Percentiles rank a stretch among this genome's conserved stretches.
Conservation (phyloP, 2,329 filamentous ascomycete species). For the Colletotrichum falcatum region DNA sequence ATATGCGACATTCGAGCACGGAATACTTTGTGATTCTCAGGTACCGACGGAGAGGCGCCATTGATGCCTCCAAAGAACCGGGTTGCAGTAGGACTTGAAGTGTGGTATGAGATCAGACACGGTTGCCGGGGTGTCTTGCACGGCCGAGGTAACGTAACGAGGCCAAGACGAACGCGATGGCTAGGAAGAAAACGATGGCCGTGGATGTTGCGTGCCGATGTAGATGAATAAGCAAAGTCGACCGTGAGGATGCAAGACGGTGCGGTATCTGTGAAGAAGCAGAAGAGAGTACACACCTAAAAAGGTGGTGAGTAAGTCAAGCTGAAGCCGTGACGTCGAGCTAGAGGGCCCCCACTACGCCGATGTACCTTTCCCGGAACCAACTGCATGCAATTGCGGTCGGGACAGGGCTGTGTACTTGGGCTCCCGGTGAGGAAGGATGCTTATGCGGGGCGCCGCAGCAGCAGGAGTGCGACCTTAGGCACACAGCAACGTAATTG, state of each 20-base stretch:
- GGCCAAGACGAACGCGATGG: background rate
- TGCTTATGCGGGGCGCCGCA: slow-evolving; percentile 13
- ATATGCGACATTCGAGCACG: slow-evolving; percentile 96
- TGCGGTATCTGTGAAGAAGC: background rate
- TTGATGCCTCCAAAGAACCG: slow-evolving; percentile 50
- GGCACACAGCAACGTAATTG: background rate
- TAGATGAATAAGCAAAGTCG: background rate
- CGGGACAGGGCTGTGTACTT: slow-evolving; percentile 15
- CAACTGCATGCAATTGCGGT: background rate
- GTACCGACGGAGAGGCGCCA: slow-evolving; percentile 92
- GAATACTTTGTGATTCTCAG: slow-evolving; percentile 93
- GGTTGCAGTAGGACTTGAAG: background rate
- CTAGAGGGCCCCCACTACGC: slow-evolving; percentile 1
- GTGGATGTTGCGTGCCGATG: background rate
- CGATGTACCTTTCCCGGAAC: slow-evolving; percentile 1
- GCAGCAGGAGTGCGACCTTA: slow-evolving; percentile 17
- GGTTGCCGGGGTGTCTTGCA: background rate
- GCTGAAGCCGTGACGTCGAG: slow-evolving; percentile 19
- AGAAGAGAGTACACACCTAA: too few species aligned
- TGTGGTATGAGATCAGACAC: background rate
- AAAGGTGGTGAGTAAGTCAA: slow-evolving; percentile 15
- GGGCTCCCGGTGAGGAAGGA: slow-evolving; percentile 13
- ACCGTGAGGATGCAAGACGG: background rate
- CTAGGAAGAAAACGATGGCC: background rate
- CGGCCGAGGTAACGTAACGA: background rate